phyloP scores from a whole-genome alignment of 345 rosid genomes.

The Barbarea vulgaris region DNA sequence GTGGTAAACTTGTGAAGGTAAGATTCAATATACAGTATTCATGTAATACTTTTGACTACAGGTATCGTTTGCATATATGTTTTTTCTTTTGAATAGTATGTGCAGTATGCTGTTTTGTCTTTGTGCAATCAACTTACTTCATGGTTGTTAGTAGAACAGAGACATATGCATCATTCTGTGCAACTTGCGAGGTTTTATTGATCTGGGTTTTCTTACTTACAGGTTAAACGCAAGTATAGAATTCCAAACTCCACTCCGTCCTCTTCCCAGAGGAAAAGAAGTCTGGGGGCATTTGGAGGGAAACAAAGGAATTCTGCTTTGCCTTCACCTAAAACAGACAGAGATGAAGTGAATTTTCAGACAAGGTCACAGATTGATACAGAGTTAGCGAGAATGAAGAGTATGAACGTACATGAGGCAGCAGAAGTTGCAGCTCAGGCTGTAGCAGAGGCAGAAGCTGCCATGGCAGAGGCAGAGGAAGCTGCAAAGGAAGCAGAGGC shows the following conservation, averaged over 20 bases:
- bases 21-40: conserved; percentile 11
- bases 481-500: conserved; percentile 95
- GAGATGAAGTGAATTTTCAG: conserved; percentile 53
- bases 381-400: conserved; percentile 84
- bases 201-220: conserved; percentile 17
- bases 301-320: conserved; percentile 46
- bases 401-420: conserved; percentile 82
- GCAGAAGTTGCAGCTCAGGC: conserved; percentile 86
- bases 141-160: conserved; percentile 13
- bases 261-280: conserved; percentile 59
- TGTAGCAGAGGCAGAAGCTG: conserved; percentile 93
- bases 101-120: background rate
- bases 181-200: conserved; percentile 11
- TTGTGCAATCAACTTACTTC: conserved; percentile 8
- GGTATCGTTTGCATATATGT: conserved; percentile 5
- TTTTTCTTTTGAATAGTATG: background rate
- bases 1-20: conserved; percentile 89
- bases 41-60: background rate
- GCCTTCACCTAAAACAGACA: conserved; percentile 50
- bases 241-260: conserved; percentile 54
- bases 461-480: conserved; percentile 89
- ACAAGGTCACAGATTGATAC: conserved; percentile 74
- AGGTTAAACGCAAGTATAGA: conserved; percentile 94
- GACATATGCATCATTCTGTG: conserved; percentile 1
- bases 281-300: conserved; percentile 44